Evolutionary conservation across 2,329 filamentous ascomycete genomes (phyloP).

Genomic region (Elsinoe batatas): DNA sequence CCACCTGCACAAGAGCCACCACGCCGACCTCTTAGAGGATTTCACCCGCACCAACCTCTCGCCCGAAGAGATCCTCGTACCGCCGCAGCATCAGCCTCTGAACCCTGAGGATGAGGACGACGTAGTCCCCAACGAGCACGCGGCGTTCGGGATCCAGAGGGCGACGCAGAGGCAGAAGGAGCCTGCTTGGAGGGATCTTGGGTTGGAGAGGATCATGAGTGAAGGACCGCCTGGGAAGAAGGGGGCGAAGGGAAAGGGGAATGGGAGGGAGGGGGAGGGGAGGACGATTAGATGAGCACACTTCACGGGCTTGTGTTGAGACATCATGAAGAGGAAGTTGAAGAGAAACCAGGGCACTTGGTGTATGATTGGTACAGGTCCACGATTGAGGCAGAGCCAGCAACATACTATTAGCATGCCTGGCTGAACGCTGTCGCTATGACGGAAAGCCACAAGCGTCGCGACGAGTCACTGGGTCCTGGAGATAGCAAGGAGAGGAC

Average conservation of each 20-base stretch:
- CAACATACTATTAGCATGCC: no score
- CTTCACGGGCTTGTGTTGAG: not conserved
- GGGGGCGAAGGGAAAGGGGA: slow-evolving; percentile 13
- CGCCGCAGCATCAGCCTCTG: slow-evolving; percentile 66
- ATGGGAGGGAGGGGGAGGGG: not conserved
- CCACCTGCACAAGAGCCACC: slow-evolving; percentile 61
- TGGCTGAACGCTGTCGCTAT: no score
- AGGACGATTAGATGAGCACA: slow-evolving; percentile 9
- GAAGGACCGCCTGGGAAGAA: slow-evolving; percentile 41
- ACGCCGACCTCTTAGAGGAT: slow-evolving; percentile 67
- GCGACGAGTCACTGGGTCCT: no score
- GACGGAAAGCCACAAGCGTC: no score
- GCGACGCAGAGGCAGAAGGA: slow-evolving; percentile 64
- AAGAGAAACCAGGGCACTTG: no score
- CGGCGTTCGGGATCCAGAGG: slow-evolving; percentile 74
- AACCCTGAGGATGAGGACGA: slow-evolving; percentile 86
- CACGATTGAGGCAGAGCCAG: no score
- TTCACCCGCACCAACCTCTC: slow-evolving; percentile 35
- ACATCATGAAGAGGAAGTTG: no score
- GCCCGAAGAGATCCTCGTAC: slow-evolving; percentile 70
- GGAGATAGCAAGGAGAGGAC: no score
- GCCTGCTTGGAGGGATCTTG: slow-evolving; percentile 69
- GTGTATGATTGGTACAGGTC: no score
- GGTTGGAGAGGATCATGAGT: slow-evolving; percentile 60
- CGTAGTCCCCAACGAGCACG: slow-evolving; percentile 78